Evolutionary conservation across 2,329 filamentous ascomycete genomes (phyloP).

Genomic region (Exophiala phaeomuriformis): DNA sequence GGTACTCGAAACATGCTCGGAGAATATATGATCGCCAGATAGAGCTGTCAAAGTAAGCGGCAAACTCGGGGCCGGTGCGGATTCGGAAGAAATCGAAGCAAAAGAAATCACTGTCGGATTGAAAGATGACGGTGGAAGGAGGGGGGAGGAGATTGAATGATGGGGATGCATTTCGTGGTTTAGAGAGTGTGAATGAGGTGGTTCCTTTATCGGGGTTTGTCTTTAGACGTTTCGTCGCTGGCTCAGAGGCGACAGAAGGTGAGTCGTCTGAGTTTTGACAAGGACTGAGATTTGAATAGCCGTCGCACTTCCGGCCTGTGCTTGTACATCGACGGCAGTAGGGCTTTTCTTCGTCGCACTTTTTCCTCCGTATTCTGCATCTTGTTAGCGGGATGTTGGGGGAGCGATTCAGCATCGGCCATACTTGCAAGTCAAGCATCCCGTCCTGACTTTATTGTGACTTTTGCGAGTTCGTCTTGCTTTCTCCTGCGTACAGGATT

Average conservation of each 20-base stretch:
- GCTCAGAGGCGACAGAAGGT: slow-evolving; percentile 22
- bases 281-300: slow-evolving; percentile 22
- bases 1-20: slow-evolving; percentile 19
- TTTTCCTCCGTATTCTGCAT: slow-evolving; percentile 28
- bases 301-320: slow-evolving; percentile 32
- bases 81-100: slow-evolving; percentile 32
- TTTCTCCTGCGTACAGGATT: slow-evolving; percentile 7
- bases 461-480: slow-evolving; percentile 22
- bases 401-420: neutral
- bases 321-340: slow-evolving; percentile 29
- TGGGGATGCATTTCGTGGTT: slow-evolving; percentile 9
- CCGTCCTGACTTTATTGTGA: slow-evolving; percentile 26
- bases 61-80: slow-evolving; percentile 28
- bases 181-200: slow-evolving; percentile 16
- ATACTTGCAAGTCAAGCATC: slow-evolving; percentile 27
- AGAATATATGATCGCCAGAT: slow-evolving; percentile 23
- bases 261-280: slow-evolving; percentile 13
- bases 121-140: slow-evolving; percentile 15
- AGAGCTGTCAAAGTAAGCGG: slow-evolving; percentile 26
- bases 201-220: slow-evolving; percentile 7
- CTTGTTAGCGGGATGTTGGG: neutral
- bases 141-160: slow-evolving; percentile 10
- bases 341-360: slow-evolving; percentile 32
- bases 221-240: slow-evolving; percentile 26
- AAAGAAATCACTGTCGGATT: slow-evolving; percentile 26